These are phyloP conservation scores for Coemansia sp. DNA, from an alignment of 371 early-diverging fungal species.

Conservation along the genomic window DNA sequence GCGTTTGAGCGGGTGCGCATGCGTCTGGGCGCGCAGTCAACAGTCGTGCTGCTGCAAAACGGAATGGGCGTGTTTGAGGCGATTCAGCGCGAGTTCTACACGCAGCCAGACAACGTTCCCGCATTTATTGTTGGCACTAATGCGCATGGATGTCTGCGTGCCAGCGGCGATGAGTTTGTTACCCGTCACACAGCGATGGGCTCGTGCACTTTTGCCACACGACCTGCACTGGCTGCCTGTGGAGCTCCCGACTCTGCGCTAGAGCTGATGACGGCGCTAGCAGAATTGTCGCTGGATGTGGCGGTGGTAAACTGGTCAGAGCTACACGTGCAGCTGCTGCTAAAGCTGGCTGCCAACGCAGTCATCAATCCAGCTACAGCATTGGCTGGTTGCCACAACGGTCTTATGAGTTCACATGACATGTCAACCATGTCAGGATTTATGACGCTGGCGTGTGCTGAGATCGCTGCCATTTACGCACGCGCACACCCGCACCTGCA, in stretches of 20 bases:
- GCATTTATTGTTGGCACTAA: conserved; percentile 55
- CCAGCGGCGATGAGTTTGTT: conserved; percentile 50
- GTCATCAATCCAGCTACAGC: conserved; percentile 60
- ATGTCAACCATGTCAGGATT: not conserved
- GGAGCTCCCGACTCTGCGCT: conserved; percentile 13
- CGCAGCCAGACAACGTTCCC: conserved; percentile 9
- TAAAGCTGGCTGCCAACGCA: conserved; percentile 62
- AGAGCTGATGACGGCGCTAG: conserved; percentile 32
- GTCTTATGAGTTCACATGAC: conserved; percentile 29
- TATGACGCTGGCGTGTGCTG: conserved; percentile 32
- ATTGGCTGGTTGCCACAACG: conserved; percentile 54
- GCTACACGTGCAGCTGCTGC: conserved; percentile 51
- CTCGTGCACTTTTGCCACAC: conserved; percentile 48
- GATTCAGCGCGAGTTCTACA: conserved; percentile 50
- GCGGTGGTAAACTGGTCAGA: conserved; percentile 49
- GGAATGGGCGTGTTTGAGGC: conserved; percentile 66
- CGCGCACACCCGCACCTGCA: conserved; percentile 45
- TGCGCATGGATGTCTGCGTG: conserved; percentile 59
- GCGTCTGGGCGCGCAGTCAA: conserved; percentile 51
- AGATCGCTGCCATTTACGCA: conserved; percentile 43
- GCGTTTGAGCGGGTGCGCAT: conserved; percentile 52
- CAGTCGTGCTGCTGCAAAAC: conserved; percentile 60
- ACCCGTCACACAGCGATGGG: conserved; percentile 57
- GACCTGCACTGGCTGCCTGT: conserved; percentile 28
- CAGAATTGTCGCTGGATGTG: conserved; percentile 42